Evolutionary conservation across 352 stramenopile genomes (phyloP).

Genomic region (Phytophthora hibernalis): DNA sequence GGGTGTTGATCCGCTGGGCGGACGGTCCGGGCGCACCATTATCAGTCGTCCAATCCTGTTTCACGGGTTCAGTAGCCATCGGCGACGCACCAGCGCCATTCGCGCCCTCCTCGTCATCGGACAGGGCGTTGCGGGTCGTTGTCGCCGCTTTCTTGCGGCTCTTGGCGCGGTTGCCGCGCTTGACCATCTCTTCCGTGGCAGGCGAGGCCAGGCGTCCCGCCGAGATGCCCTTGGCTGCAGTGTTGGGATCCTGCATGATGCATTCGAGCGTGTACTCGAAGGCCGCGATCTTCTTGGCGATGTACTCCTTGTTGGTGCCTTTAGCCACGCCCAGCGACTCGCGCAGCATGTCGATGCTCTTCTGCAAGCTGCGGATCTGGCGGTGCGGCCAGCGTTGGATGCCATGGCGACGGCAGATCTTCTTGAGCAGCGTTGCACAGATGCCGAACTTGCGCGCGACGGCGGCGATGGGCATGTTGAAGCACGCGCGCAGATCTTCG

Average conservation of each 20-base stretch:
- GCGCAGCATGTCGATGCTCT: constrained; percentile 85
- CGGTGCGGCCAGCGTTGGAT: constrained; percentile 88
- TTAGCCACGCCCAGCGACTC: constrained; percentile 78
- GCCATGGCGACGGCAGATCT: constrained; percentile 81
- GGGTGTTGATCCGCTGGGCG: constrained; percentile 45
- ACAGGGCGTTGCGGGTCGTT: constrained; percentile 35
- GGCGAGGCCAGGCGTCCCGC: constrained; percentile 64
- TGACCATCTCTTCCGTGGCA: constrained; percentile 63
- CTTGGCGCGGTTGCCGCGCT: constrained; percentile 60
- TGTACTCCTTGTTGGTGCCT: constrained; percentile 81
- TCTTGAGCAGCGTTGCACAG: constrained; percentile 87
- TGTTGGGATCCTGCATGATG: constrained; percentile 85
- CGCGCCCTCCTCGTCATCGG: constrained; percentile 56
- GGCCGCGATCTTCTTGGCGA: constrained; percentile 81
- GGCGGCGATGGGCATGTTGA: constrained; percentile 86
- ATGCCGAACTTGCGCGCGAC: constrained; percentile 87
- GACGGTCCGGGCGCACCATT: constrained; percentile 4
- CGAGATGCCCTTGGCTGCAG: constrained; percentile 76
- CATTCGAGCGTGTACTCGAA: constrained; percentile 86
- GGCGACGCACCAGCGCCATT: constrained; percentile 28
- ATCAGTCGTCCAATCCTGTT: constrained; percentile 27
- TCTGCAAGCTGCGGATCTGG: constrained; percentile 84
- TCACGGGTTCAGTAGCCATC: not conserved
- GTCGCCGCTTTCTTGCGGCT: constrained; percentile 43
- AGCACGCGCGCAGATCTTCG: constrained; percentile 79